A percentile compares a stretch with the other conserved stretches of the same genome.
Evolutionary conservation across 2,329 filamentous ascomycete genomes (phyloP).

Genomic region (Xylaria arbuscula): DNA sequence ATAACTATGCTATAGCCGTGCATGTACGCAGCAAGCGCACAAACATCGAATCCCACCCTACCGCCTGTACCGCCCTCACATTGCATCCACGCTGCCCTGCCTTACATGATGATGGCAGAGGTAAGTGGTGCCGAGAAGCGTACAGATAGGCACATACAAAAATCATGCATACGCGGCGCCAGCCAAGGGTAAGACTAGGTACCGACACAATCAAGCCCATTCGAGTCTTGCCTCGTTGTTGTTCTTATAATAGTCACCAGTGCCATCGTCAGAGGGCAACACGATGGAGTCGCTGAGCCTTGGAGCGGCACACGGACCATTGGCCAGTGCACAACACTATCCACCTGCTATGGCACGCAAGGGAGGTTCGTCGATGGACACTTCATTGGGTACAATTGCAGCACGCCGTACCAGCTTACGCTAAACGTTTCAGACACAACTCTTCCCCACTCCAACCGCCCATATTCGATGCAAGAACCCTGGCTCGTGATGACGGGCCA

Average conservation of each 20-base stretch:
- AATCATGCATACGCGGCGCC: constrained; percentile 12
- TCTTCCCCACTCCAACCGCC: constrained; percentile 31
- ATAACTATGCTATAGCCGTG: not conserved
- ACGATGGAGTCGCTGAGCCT: not conserved
- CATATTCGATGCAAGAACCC: constrained; percentile 17
- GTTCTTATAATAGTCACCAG: constrained; percentile 16
- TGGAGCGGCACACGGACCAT: constrained; percentile 24
- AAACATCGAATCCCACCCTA: constrained; percentile 23
- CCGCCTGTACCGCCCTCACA: constrained; percentile 22
- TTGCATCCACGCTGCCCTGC: constrained; percentile 28
- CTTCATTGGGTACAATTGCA: constrained; percentile 37
- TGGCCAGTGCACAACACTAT: not conserved
- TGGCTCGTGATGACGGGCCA: not conserved
- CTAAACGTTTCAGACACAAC: constrained; percentile 33
- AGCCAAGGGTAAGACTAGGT: not conserved
- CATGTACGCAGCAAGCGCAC: constrained; percentile 9
- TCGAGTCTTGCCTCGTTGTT: not conserved
- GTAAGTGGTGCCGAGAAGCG: constrained; percentile 28
- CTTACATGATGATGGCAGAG: constrained; percentile 19
- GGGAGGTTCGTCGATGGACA: constrained; percentile 6
- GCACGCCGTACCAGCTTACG: constrained; percentile 24
- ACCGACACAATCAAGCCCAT: not conserved
- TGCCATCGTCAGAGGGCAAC: not conserved
- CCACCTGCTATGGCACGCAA: not conserved
- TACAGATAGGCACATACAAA: not conserved